Evolutionary conservation across 805 yeast species (phyloP).

Genomic region (Monosporozyma unispora): DNA sequence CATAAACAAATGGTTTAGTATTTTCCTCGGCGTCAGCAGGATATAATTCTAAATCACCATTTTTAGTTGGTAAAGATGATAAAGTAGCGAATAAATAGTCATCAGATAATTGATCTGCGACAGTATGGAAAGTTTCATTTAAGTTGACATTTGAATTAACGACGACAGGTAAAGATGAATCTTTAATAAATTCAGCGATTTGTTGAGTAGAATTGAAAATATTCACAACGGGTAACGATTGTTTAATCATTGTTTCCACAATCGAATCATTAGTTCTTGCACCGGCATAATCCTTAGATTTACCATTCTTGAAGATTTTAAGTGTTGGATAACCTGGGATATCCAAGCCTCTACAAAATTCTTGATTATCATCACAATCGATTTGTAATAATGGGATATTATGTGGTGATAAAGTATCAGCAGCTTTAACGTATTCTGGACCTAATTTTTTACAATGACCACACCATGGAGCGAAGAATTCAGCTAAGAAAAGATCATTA

Average conservation of each 20-base stretch:
- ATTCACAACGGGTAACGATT: slow-evolving; percentile 68
- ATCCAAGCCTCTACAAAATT: slow-evolving; percentile 56
- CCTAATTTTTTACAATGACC: slow-evolving; percentile 89
- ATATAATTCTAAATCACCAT: slow-evolving; percentile 26
- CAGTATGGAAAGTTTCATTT: slow-evolving; percentile 48
- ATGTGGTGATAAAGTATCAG: slow-evolving; percentile 59
- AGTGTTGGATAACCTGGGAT: slow-evolving; percentile 80
- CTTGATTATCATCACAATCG: slow-evolving; percentile 74
- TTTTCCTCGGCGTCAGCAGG: slow-evolving; percentile 24
- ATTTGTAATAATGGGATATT: slow-evolving; percentile 69
- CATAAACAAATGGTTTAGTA: slow-evolving; percentile 23
- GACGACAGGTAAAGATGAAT: slow-evolving; percentile 42
- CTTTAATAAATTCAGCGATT: slow-evolving; percentile 38
- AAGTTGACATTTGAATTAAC: slow-evolving; percentile 42
- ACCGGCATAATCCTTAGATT: slow-evolving; percentile 63
- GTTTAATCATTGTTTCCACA: slow-evolving; percentile 68
- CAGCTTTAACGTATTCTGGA: slow-evolving; percentile 73
- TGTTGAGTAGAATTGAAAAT: slow-evolving; percentile 39
- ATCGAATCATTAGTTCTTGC: slow-evolving; percentile 77
- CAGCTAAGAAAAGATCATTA: slow-evolving; percentile 75
- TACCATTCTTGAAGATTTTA: slow-evolving; percentile 57
- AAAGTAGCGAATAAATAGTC: slow-evolving; percentile 48
- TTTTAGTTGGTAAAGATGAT: slow-evolving; percentile 26
- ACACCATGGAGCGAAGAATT: slow-evolving; percentile 96
- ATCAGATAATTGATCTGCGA: slow-evolving; percentile 61